Percentiles rank a stretch among this genome's conserved stretches.
Conservation (phyloP, 1,139 yeast species). For the Saccharomyces uvarum region DNA sequence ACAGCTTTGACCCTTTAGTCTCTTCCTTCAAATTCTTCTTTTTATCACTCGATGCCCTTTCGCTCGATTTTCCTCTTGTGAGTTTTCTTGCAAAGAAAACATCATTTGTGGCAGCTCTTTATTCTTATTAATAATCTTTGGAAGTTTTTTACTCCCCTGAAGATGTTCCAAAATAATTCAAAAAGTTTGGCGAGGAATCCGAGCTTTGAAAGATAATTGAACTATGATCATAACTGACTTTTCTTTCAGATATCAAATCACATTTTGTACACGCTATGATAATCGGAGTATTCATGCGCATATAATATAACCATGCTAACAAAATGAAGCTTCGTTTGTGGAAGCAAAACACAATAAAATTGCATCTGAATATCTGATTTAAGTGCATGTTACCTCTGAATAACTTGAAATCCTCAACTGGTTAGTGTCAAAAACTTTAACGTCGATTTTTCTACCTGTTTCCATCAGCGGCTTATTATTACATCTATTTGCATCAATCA, state of each 20-base stretch:
- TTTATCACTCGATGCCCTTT: background rate
- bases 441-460: constrained; percentile 12
- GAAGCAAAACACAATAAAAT: constrained; percentile 26
- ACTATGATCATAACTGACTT: constrained; percentile 8
- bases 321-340: constrained; percentile 18
- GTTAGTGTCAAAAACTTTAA: constrained; percentile 21
- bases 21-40: background rate
- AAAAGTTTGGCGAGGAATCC: constrained; percentile 11
- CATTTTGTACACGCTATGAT: constrained; percentile 22
- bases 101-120: background rate
- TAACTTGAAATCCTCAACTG: constrained; percentile 20
- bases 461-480: background rate
- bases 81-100: background rate
- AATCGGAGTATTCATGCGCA: constrained; percentile 16
- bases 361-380: constrained; percentile 27
- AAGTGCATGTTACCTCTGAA: constrained; percentile 19
- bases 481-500: background rate
- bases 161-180: constrained; percentile 21
- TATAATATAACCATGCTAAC: constrained; percentile 9
- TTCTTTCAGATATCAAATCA: constrained; percentile 15
- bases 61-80: background rate
- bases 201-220: constrained; percentile 8
- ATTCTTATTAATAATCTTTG: background rate
- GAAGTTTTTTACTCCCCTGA: background rate
- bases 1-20: background rate